Evolutionary conservation across 2,329 filamentous ascomycete species (phyloP), one percentile per base, ranked within the genome.

Genomic region (Monilinia aucupariae): DNA sequence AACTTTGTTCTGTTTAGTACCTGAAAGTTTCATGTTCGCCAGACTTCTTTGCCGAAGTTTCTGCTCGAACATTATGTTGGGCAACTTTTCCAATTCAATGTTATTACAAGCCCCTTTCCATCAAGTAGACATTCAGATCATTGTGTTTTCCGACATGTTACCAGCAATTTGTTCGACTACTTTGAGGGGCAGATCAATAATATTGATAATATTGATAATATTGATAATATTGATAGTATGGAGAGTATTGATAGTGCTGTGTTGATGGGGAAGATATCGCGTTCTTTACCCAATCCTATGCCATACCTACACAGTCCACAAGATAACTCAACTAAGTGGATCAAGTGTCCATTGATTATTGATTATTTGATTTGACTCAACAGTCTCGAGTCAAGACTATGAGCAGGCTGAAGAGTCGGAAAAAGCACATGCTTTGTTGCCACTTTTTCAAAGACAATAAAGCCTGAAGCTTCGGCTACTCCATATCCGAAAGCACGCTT

Each of bases 401-500:
- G 41, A 56, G 53, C 39, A 56, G 25, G 25, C 20, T 45, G 41
- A 32, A 50, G 48, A 32, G 30, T 50, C 17, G 30, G 1, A 17
- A 39, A 22, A 56, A 47, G 22, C n/a, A n/a, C 45, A 47, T 9
- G 45, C 45, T 22, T 47, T 47, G n/a, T 47, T 47, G 9, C 45
- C 45, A 47, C n/a, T 25, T 15, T 25, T 48, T 48, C 9, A 48
- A 48, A 48, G 43, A 47, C 41, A 47, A 34, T 13, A 47, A 34
- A 48, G 13, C 2, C 45, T 48, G 25, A 22, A 47, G 41, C 54
- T 32, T 30, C n/a, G 54, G 54, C 17, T 56, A 32, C 41, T 47
- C 41, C 17, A 34, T 7, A 47, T 56, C 54, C 54, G 54, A 56
- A 37, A 56, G 54, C 54, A 56, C n/a, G 27, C 41, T 56, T 25